Conservation (phyloP, 1,284 basidiomycete species). For the Cutaneotrichosporon arboriforme region DNA sequence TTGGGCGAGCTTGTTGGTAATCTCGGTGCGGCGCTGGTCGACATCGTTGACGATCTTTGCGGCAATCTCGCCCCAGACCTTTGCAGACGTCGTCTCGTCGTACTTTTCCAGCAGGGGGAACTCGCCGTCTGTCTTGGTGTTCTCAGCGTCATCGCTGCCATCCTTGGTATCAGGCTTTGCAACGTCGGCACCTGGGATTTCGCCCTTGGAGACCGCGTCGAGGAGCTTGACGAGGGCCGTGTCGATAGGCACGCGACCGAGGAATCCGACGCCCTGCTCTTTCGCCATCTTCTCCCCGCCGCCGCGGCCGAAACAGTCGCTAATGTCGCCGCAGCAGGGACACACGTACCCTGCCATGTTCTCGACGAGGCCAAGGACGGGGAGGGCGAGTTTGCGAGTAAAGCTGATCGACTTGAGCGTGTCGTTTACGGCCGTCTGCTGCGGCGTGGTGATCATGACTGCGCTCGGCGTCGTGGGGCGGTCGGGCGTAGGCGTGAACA, state of each 20-base stretch:
- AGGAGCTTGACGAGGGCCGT: slow-evolving; percentile 81
- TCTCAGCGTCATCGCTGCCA: not conserved
- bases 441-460: slow-evolving; percentile 93
- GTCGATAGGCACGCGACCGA: slow-evolving; percentile 91
- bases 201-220: slow-evolving; percentile 59
- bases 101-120: slow-evolving; percentile 48
- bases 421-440: slow-evolving; percentile 91
- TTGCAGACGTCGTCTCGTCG: slow-evolving; percentile 42
- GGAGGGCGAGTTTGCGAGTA: slow-evolving; percentile 75
- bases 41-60: slow-evolving; percentile 28
- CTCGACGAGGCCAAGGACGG: slow-evolving; percentile 90
- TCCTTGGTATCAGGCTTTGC: not conserved
- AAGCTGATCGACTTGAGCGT: slow-evolving; percentile 95
- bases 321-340: slow-evolving; percentile 88
- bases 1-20: slow-evolving; percentile 6
- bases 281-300: slow-evolving; percentile 83
- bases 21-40: slow-evolving; percentile 15
- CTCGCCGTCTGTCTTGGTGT: not conserved
- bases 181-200: slow-evolving; percentile 34
- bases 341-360: slow-evolving; percentile 99
- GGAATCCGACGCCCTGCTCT: slow-evolving; percentile 66
- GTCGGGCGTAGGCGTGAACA: slow-evolving; percentile 57
- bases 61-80: slow-evolving; percentile 46
- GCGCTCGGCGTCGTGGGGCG: slow-evolving; percentile 57
- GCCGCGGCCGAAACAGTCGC: slow-evolving; percentile 89